A percentile compares a stretch with the other conserved stretches of the same genome.
phyloP scores from a whole-genome alignment of 805 yeast species.

The Starmerella lactis-condensi region DNA sequence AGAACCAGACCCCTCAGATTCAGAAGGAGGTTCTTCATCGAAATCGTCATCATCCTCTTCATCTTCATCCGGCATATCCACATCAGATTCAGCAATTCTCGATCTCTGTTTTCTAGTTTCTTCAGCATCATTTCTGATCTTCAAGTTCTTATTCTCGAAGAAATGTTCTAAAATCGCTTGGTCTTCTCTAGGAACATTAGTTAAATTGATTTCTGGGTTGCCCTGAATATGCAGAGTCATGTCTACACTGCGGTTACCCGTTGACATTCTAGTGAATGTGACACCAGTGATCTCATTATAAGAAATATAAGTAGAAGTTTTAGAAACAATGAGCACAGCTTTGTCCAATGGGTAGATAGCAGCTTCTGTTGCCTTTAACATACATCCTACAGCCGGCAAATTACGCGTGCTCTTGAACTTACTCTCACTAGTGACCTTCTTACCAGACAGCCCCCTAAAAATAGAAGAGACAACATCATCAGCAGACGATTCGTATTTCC shows the following conservation, averaged over 20 bases:
- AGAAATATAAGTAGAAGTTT: slow-evolving; percentile 85
- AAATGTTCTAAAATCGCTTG: slow-evolving; percentile 60
- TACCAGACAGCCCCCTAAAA: slow-evolving; percentile 74
- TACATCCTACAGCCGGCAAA: slow-evolving; percentile 77
- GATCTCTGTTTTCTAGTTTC: slow-evolving; percentile 46
- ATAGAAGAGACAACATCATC: slow-evolving; percentile 76
- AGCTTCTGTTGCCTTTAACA: slow-evolving; percentile 90
- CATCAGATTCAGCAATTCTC: slow-evolving; percentile 2
- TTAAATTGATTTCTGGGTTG: slow-evolving; percentile 55
- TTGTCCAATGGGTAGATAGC: slow-evolving; percentile 82
- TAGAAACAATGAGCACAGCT: slow-evolving; percentile 75
- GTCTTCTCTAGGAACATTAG: slow-evolving; percentile 77
- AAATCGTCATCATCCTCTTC: slow-evolving; percentile 9
- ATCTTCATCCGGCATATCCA: slow-evolving; percentile 3
- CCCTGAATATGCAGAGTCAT: slow-evolving; percentile 56
- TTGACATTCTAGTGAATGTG: slow-evolving; percentile 58
- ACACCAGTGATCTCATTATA: slow-evolving; percentile 59
- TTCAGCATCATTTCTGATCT: slow-evolving; percentile 74
- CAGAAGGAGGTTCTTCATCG: slow-evolving; percentile 5
- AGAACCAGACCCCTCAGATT: not conserved
- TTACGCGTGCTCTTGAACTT: slow-evolving; percentile 55
- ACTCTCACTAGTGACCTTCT: slow-evolving; percentile 72
- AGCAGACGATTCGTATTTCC: slow-evolving; percentile 62
- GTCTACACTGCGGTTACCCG: slow-evolving; percentile 79
- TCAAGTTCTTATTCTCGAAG: slow-evolving; percentile 57